Conservation (phyloP, 2,329 filamentous ascomycete genomes). For the Trematosphaeria pertusa region DNA sequence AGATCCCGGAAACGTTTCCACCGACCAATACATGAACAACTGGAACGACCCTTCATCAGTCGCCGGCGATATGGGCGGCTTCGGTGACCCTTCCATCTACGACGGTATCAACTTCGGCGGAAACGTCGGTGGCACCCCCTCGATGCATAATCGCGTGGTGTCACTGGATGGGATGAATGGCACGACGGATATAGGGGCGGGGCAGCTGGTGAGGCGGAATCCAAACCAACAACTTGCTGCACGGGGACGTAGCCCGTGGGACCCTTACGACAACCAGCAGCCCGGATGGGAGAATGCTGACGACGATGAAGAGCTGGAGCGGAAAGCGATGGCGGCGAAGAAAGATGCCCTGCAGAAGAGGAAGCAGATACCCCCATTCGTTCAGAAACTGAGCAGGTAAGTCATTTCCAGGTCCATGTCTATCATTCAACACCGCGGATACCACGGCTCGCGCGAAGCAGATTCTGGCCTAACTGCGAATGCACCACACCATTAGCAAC, state of each 20-base stretch:
- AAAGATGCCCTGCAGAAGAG: constrained; percentile 86
- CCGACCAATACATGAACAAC: constrained; percentile 43
- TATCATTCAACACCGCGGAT: too few species aligned
- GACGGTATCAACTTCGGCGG: constrained; percentile 42
- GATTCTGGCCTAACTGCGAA: too few species aligned
- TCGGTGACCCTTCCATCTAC: constrained; percentile 47
- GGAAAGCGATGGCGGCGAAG: constrained; percentile 81
- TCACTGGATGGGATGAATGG: constrained; percentile 42
- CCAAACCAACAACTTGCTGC: constrained; percentile 56
- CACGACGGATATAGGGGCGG: constrained; percentile 36
- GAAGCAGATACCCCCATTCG: constrained; percentile 96
- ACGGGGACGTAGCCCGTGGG: constrained; percentile 49
- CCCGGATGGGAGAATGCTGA: constrained; percentile 68
- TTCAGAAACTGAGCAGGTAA: constrained; percentile 97
- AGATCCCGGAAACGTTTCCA: constrained; percentile 51
- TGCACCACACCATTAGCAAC: too few species aligned
- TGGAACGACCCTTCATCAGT: constrained; percentile 40
- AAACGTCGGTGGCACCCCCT: constrained; percentile 20
- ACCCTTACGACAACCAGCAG: constrained; percentile 49
- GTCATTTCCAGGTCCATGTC: constrained; percentile 32
- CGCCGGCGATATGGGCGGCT: constrained; percentile 34
- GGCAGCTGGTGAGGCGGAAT: constrained; percentile 55
- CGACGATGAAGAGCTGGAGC: constrained; percentile 79
- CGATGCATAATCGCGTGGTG: constrained; percentile 38
- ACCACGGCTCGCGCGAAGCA: too few species aligned